phyloP scores from a whole-genome alignment of 2,329 filamentous ascomycete genomes.

The Volutella citrinella region DNA sequence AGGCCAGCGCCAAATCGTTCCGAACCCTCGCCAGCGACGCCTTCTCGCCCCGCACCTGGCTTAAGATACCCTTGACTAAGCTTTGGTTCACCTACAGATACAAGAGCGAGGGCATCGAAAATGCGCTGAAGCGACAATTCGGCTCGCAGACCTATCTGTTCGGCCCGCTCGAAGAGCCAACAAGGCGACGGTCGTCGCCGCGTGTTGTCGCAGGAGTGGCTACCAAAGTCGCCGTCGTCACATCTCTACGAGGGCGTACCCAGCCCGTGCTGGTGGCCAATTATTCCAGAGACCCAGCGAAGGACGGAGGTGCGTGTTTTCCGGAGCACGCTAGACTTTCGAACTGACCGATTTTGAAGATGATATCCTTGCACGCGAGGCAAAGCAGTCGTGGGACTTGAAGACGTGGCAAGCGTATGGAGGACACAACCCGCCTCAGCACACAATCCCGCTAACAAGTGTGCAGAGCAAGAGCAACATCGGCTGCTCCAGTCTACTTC shows the following conservation, averaged over 20 bases:
- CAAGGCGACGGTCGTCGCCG: not conserved
- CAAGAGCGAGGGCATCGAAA: conserved; percentile 3
- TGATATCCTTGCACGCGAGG: conserved; percentile 6
- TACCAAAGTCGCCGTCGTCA: conserved; percentile 13
- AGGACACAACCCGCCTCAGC: fast-evolving
- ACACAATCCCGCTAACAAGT: not conserved
- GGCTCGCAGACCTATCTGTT: conserved; percentile 1
- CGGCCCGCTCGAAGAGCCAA: not conserved
- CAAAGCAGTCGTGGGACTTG: conserved; percentile 4
- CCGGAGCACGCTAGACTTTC: not conserved
- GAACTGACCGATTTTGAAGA: conserved; percentile 1
- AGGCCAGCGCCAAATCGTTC: not conserved
- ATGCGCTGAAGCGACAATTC: conserved; percentile 1
- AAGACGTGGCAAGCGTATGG: conserved; percentile 13
- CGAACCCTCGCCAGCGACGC: not conserved
- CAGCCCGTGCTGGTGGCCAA: conserved; percentile 7
- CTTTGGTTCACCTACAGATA: conserved; percentile 10
- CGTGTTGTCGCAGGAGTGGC: conserved; percentile 1
- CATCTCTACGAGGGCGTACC: not conserved
- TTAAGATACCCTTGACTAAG: conserved; percentile 1
- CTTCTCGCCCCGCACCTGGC: not conserved
- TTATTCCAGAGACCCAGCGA: conserved; percentile 9
- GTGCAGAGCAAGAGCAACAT: conserved; percentile 10
- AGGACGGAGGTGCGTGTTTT: conserved; percentile 1
- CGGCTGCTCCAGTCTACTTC: conserved; percentile 7